phyloP scores from a whole-genome alignment of 2,329 filamentous ascomycete species.

The Zymoseptoria pseudotritici region DNA sequence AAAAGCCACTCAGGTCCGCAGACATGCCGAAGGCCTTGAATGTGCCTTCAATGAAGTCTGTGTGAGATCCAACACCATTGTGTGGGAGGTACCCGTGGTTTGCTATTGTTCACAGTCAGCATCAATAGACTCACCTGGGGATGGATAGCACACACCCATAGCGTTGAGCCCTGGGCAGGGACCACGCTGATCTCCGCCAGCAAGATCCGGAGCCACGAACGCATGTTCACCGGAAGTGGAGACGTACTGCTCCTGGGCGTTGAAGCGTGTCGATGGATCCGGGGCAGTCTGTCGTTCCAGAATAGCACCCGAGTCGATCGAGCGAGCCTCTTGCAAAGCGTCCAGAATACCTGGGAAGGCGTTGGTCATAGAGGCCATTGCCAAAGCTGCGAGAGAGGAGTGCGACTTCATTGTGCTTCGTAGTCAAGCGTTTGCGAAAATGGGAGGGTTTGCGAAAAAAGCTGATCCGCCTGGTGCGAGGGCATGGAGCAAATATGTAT shows the following conservation, averaged over 20 bases:
- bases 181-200: slow-evolving; percentile 15
- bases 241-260: slow-evolving; percentile 19
- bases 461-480: no score
- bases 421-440: no score
- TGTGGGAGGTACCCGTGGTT: slow-evolving; percentile 24
- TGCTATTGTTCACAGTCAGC: slow-evolving; percentile 13
- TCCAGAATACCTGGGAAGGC: not conserved
- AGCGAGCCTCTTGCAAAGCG: not conserved
- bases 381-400: not conserved
- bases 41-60: slow-evolving; percentile 27
- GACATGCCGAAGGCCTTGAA: slow-evolving; percentile 1
- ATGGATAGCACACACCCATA: slow-evolving; percentile 2
- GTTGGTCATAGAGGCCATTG: not conserved
- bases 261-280: slow-evolving; percentile 7
- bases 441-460: no score
- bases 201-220: slow-evolving; percentile 13
- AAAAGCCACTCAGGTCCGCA: slow-evolving; percentile 17
- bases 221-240: slow-evolving; percentile 15
- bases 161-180: slow-evolving; percentile 26
- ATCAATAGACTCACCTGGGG: slow-evolving; percentile 9
- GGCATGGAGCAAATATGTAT: no score
- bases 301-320: not conserved
- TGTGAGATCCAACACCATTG: slow-evolving; percentile 29
- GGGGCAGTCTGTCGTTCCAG: not conserved
- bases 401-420: not conserved